phyloP scores from a whole-genome alignment of 2,329 filamentous ascomycete species.

The Cercospora brassicicola region DNA sequence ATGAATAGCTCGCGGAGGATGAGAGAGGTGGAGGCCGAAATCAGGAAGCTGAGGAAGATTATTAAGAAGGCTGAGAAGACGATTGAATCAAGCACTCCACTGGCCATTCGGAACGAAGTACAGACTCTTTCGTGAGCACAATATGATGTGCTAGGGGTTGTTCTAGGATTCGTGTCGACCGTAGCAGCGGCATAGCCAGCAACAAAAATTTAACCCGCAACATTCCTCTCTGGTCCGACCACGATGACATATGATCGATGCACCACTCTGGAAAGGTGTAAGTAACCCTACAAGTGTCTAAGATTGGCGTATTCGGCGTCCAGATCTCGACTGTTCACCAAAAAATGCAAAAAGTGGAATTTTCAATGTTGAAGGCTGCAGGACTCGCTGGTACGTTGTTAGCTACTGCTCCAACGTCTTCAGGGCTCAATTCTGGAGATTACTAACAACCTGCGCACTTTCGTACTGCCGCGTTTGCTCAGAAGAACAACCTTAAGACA shows the following conservation, averaged over 20 bases:
- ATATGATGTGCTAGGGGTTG: not conserved
- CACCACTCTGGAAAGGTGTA: not conserved
- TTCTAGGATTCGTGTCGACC: not conserved
- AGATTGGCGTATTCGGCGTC: not conserved
- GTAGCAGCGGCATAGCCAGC: not conserved
- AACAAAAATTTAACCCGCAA: not conserved
- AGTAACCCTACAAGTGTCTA: not conserved
- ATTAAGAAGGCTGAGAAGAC: conserved; percentile 42
- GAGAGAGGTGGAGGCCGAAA: conserved; percentile 65
- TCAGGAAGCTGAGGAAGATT: conserved; percentile 58
- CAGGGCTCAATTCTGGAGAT: not conserved
- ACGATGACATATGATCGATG: not conserved
- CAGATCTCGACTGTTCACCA: not conserved
- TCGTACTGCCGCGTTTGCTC: conserved; percentile 6
- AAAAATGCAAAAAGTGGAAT: not conserved
- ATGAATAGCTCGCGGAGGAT: conserved; percentile 61
- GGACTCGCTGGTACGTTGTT: not conserved
- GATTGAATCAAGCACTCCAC: not conserved
- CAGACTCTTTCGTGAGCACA: not conserved
- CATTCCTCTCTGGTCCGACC: not conserved
- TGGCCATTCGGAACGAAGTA: not conserved
- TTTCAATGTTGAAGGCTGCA: not conserved
- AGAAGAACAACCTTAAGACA: conserved; percentile 11
- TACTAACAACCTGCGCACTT: not conserved
- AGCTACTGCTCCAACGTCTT: not conserved